Base-by-base conservation (phyloP, 306 rosid species). In the Vigna reflexopilosa region DNA sequence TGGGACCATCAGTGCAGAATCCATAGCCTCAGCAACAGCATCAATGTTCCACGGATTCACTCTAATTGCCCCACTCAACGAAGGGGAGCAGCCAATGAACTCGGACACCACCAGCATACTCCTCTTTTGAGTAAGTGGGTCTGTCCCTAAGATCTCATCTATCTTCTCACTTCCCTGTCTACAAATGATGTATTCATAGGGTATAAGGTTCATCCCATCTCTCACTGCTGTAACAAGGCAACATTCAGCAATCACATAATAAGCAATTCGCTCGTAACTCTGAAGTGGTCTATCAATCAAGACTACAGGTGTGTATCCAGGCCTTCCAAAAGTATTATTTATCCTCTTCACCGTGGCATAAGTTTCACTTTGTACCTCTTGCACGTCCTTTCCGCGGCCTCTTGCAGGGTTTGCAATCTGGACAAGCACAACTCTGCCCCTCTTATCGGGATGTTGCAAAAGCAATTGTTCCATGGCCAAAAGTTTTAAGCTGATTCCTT, bases 141-240 rank as follows among this genome's bases (percentile, higher is more conserved):
- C 67, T 44, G 83, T 77, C 66, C 94, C 88, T 13, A 93, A 82
- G 79, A 89, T 86, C 84, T 84, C 83, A 38, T 93, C 93, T 56
- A 93, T 88, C 83, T 90, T 89, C 80, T 80, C 90, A 68, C 71
- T 93, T 75, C 96, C 98, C 81, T 93, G 98, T 71, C 98, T 84
- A 79, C 98, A 89, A 61, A 93, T 88, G 59, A 91, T 69, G 72
- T 91, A 93, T 71, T 93, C 97, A 58, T 93, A 93, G 5, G 98
- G 98, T 83, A 93, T 91, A 67, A 93, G 97, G 78, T 93, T 93
- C 98, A 93, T 93, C 56, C 98, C 98, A 66, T 93, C 98, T 77
- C 98, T 86, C 81, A 93, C 98, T 5, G 98, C 98, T 5, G 97
- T 93, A 74, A 93, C 98, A 68, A 93, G 93, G 82, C 98, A 93